Evolutionary conservation across 352 stramenopile species (phyloP).

Genomic region (Pythium rhizo-oryzae): DNA sequence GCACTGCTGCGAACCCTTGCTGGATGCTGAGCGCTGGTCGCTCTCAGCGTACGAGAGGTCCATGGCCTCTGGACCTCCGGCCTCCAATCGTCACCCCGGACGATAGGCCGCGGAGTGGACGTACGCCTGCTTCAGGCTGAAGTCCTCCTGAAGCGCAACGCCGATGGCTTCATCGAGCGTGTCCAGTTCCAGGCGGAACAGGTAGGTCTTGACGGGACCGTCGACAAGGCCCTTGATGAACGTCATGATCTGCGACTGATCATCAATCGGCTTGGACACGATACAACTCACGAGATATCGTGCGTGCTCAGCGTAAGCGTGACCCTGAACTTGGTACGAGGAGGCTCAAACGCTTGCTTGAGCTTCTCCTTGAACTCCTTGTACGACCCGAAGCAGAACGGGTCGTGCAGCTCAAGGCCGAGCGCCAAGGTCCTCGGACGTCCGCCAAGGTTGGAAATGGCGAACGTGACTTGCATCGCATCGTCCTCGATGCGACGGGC

Average conservation of each 20-base stretch:
- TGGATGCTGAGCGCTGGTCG: neutral
- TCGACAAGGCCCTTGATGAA: slow-evolving; percentile 20
- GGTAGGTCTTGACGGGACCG: no score
- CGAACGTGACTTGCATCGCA: no score
- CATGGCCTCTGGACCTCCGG: slow-evolving; percentile 16
- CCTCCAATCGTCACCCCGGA: neutral
- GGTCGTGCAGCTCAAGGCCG: slow-evolving; percentile 15
- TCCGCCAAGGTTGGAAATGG: no score
- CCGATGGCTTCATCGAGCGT: slow-evolving; percentile 16
- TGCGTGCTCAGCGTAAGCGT: slow-evolving; percentile 20
- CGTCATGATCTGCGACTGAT: slow-evolving; percentile 11
- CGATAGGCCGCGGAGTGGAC: slow-evolving; percentile 10
- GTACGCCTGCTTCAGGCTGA: slow-evolving; percentile 13
- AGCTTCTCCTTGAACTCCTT: no score
- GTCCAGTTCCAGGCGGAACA: slow-evolving; percentile 15
- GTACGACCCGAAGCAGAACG: slow-evolving; percentile 16
- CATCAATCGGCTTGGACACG: slow-evolving; percentile 14
- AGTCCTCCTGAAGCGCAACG: slow-evolving; percentile 16
- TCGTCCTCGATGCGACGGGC: no score
- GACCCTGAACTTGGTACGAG: slow-evolving; percentile 14
- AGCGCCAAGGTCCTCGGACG: no score
- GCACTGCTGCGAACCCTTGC: slow-evolving; percentile 5
- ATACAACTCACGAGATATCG: no score
- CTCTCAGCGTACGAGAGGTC: slow-evolving; percentile 15
- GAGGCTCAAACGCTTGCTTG: slow-evolving; percentile 23